Percentiles rank a stretch among this genome's conserved stretches.
These are phyloP conservation scores for Suillus americanus DNA, from an alignment of 768 basidiomycete genomes.

Conservation along the genomic window DNA sequence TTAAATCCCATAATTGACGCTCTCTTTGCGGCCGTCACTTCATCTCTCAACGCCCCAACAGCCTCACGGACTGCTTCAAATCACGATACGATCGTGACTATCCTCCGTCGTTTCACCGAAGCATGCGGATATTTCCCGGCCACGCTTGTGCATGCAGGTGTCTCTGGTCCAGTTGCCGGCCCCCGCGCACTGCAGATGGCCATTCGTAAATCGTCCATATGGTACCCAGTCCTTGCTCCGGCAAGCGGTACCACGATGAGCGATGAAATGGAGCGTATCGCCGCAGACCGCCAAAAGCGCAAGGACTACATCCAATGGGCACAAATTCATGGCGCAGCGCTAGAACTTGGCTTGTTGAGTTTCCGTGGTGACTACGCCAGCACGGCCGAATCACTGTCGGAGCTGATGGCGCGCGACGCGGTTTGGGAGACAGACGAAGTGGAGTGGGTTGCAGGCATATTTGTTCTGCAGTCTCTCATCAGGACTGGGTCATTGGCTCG, in stretches of 20 bases:
- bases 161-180: conserved; percentile 54
- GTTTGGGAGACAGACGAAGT: conserved; percentile 69
- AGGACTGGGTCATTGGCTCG: conserved; percentile 51
- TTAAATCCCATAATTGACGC: conserved; percentile 50
- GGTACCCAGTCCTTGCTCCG: conserved; percentile 38
- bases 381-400: conserved; percentile 44
- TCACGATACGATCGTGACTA: conserved; percentile 36
- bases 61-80: conserved; percentile 35
- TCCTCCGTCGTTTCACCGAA: conserved; percentile 53
- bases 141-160: conserved; percentile 51
- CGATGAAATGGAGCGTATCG: conserved; percentile 65
- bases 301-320: conserved; percentile 71
- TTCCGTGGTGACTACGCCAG: conserved; percentile 45
- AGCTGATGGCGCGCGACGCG: conserved; percentile 62
- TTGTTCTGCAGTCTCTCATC: conserved; percentile 57
- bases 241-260: conserved; percentile 37
- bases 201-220: conserved; percentile 56
- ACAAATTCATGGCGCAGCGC: conserved; percentile 60
- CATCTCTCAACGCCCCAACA: conserved; percentile 21
- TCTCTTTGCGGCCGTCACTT: conserved; percentile 50
- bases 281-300: conserved; percentile 55
- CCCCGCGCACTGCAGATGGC: conserved; percentile 58
- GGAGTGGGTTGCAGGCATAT: conserved; percentile 67
- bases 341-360: conserved; percentile 55
- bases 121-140: conserved; percentile 51